Evolutionary conservation across 169 alveolate genomes (phyloP).

Genomic region (Eimeria brunetti): DNA sequence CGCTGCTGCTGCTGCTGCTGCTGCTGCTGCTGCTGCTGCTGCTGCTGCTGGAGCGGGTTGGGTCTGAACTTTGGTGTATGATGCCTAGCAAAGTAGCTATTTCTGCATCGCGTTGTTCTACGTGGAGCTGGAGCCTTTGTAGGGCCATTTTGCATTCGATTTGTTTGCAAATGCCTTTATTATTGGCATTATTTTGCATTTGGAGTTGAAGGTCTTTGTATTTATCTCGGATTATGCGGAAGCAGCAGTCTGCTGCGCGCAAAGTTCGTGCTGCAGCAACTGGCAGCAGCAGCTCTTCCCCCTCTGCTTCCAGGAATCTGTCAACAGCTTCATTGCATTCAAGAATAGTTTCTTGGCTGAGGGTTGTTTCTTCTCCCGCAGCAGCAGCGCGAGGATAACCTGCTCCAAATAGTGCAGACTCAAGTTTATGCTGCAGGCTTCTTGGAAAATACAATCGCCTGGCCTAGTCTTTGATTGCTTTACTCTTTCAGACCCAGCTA

Average conservation of each 20-base stretch:
- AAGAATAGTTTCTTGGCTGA: slow-evolving; percentile 88
- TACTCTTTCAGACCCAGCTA: slow-evolving; percentile 97
- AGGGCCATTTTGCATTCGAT: slow-evolving; percentile 44
- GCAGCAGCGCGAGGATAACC: slow-evolving; percentile 81
- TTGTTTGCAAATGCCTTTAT: not conserved
- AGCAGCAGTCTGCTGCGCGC: not conserved
- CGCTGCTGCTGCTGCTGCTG: not conserved
- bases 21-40: not conserved
- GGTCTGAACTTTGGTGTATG: slow-evolving; percentile 85
- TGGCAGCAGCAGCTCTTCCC: not conserved
- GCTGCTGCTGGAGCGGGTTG: not conserved
- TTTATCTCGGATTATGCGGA: not conserved
- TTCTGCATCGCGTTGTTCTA: slow-evolving; percentile 90
- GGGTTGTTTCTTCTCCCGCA: slow-evolving; percentile 82
- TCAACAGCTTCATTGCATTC: slow-evolving; percentile 89
- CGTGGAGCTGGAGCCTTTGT: slow-evolving; percentile 61
- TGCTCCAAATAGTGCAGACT: slow-evolving; percentile 93
- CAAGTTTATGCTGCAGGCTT: slow-evolving; percentile 93
- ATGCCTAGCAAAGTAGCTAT: slow-evolving; percentile 88
- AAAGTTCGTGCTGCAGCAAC: slow-evolving; percentile 9
- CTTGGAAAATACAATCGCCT: slow-evolving; percentile 91
- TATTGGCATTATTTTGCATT: not conserved
- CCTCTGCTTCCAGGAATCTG: slow-evolving; percentile 83
- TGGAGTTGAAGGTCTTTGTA: not conserved
- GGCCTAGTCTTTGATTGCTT: slow-evolving; percentile 89